Conservation (phyloP, 2,329 filamentous ascomycete genomes). For the Colletotrichum sp. region DNA sequence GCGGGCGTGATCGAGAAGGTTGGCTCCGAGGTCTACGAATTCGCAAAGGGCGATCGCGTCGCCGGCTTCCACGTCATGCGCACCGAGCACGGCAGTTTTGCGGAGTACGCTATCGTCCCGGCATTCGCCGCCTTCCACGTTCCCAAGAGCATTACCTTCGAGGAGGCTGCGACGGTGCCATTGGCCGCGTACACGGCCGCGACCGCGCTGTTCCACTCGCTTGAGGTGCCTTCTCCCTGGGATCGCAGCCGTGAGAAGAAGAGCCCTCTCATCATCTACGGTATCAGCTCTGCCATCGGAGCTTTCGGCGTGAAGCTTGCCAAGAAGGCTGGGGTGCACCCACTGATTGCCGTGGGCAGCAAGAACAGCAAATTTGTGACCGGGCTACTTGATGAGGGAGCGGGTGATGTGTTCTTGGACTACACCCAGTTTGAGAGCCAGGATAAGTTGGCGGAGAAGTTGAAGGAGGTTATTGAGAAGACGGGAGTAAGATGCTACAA, state of each 20-base stretch:
- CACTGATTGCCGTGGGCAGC: constrained; percentile 63
- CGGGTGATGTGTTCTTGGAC: constrained; percentile 22
- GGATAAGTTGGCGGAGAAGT: constrained; percentile 16
- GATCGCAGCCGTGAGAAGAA: constrained; percentile 22
- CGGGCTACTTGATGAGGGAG: neutral
- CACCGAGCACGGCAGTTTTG: constrained; percentile 57
- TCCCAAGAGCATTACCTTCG: constrained; percentile 52
- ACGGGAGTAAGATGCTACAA: constrained; percentile 6
- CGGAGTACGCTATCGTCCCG: constrained; percentile 65
- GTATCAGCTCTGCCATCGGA: constrained; percentile 56
- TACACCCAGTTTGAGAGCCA: constrained; percentile 22
- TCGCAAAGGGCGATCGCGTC: constrained; percentile 46
- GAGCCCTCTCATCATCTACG: constrained; percentile 47
- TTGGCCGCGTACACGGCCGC: constrained; percentile 61
- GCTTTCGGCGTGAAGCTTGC: constrained; percentile 62
- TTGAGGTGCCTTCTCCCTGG: constrained; percentile 56
- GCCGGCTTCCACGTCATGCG: constrained; percentile 58
- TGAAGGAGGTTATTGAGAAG: constrained; percentile 12
- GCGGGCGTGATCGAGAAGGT: constrained; percentile 26
- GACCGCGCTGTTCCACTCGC: constrained; percentile 51
- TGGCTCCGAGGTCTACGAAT: constrained; percentile 22
- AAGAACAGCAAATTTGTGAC: constrained; percentile 27
- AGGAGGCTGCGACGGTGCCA: constrained; percentile 63
- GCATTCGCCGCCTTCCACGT: constrained; percentile 63
- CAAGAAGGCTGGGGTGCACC: constrained; percentile 54